Percentiles rank a stretch among this genome's conserved stretches.
These are phyloP conservation scores for Sclerospora graminicola DNA, from an alignment of 352 stramenopile genomes.

Conservation along the genomic window DNA sequence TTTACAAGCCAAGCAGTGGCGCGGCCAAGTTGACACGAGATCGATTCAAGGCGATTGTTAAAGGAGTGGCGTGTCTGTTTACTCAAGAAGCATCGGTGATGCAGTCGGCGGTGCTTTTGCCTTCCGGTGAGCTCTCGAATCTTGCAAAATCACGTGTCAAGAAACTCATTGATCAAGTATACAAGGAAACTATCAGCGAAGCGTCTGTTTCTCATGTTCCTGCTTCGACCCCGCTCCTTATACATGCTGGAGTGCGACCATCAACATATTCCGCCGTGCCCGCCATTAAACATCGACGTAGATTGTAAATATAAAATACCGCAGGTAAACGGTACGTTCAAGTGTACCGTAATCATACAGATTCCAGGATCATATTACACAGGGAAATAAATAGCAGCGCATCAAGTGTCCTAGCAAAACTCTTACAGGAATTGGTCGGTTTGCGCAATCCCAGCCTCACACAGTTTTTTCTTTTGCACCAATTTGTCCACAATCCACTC, in stretches of 20 bases:
- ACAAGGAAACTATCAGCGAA: constrained; percentile 26
- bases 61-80: constrained; percentile 53
- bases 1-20: constrained; percentile 54
- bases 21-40: constrained; percentile 53
- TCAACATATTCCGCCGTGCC: constrained; percentile 35
- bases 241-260: constrained; percentile 7
- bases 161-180: constrained; percentile 61
- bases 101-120: constrained; percentile 41
- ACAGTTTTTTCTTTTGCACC: constrained; percentile 41
- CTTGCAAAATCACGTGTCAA: constrained; percentile 62
- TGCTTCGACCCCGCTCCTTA: constrained; percentile 9
- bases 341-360: background rate
- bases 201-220: background rate
- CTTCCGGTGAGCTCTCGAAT: constrained; percentile 32
- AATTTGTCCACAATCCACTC: constrained; percentile 46
- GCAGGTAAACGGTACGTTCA: background rate
- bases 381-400: constrained; percentile 2
- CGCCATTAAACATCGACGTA: constrained; percentile 23
- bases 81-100: constrained; percentile 40
- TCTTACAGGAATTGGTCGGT: constrained; percentile 18
- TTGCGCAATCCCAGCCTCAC: constrained; percentile 31
- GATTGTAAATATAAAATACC: constrained; percentile 8
- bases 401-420: background rate
- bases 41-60: constrained; percentile 71
- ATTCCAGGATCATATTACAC: constrained; percentile 3